A percentile compares a stretch with the other conserved stretches of the same genome.
phyloP scores from a whole-genome alignment of 495 filamentous ascomycete species.

The Daldinia decipiens region DNA sequence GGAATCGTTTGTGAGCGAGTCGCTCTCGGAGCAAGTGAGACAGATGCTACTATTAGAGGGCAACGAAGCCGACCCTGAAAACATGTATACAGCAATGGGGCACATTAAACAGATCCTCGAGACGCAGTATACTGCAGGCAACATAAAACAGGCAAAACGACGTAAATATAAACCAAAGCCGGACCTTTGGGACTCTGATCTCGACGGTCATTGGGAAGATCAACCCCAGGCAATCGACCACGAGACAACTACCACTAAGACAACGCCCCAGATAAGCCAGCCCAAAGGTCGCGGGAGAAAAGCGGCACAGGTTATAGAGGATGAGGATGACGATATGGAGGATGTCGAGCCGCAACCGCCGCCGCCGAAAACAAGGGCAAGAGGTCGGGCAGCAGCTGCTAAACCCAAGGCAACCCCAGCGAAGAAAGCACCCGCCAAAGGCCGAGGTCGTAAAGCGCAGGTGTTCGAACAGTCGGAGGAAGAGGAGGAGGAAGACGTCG shows the following conservation, averaged over 20 bases:
- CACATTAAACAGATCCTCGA: slow-evolving; percentile 75
- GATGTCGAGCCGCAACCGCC: slow-evolving; percentile 45
- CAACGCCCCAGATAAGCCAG: slow-evolving; percentile 50
- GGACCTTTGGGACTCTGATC: slow-evolving; percentile 83
- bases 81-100: slow-evolving; percentile 67
- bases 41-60: slow-evolving; percentile 76
- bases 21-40: slow-evolving; percentile 77
- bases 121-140: slow-evolving; percentile 73
- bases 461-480: slow-evolving; percentile 66
- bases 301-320: slow-evolving; percentile 43
- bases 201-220: slow-evolving; percentile 86
- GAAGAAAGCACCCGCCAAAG: slow-evolving; percentile 49
- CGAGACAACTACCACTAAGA: slow-evolving; percentile 55
- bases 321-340: slow-evolving; percentile 54
- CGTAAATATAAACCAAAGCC: slow-evolving; percentile 76
- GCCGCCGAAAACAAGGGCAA: slow-evolving; percentile 38
- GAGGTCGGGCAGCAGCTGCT: slow-evolving; percentile 57
- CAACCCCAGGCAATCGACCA: slow-evolving; percentile 73
- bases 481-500: slow-evolving; percentile 71
- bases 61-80: slow-evolving; percentile 73
- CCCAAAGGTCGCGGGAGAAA: slow-evolving; percentile 48
- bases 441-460: slow-evolving; percentile 49
- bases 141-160: slow-evolving; percentile 65
- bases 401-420: slow-evolving; percentile 53
- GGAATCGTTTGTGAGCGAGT: slow-evolving; percentile 86